phyloP scores from a whole-genome alignment of 805 yeast genomes.

The Grigorovia jiainica region DNA sequence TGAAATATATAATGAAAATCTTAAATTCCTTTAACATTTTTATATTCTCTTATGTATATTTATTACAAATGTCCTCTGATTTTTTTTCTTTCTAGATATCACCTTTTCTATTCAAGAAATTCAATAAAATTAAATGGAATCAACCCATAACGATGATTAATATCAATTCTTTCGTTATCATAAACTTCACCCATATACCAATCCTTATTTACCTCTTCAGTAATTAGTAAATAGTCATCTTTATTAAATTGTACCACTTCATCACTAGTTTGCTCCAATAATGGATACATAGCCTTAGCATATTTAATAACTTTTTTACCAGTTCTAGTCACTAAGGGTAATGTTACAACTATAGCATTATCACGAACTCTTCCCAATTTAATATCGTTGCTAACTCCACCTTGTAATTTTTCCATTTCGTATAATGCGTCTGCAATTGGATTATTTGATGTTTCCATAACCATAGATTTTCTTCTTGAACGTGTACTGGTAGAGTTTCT shows the following conservation, averaged over 20 bases:
- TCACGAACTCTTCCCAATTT: slow-evolving; percentile 21
- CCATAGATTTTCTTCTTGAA: slow-evolving; percentile 23
- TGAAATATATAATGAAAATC: too few species aligned
- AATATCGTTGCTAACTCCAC: slow-evolving; percentile 13
- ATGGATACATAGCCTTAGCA: slow-evolving; percentile 27
- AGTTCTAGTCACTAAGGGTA: slow-evolving; percentile 19
- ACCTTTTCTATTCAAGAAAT: slow-evolving; percentile 3
- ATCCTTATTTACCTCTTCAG: slow-evolving; percentile 23
- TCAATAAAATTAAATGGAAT: slow-evolving; percentile 23
- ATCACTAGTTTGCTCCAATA: slow-evolving; percentile 17
- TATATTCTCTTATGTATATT: not conserved
- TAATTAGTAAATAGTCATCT: slow-evolving; percentile 24
- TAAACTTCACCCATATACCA: slow-evolving; percentile 30
- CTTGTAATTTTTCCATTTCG: slow-evolving; percentile 24
- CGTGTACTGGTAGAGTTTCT: not conserved
- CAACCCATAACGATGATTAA: slow-evolving; percentile 15
- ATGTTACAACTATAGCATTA: slow-evolving; percentile 24
- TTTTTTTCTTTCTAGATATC: not conserved
- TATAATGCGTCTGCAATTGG: slow-evolving; percentile 27
- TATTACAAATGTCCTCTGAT: not conserved
- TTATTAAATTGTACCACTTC: slow-evolving; percentile 24
- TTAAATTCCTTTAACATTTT: not conserved
- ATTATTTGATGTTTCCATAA: slow-evolving; percentile 14
- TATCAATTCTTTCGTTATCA: slow-evolving; percentile 16
- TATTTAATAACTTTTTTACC: slow-evolving; percentile 23